Evolutionary conservation across 176 grass and related monocot species (phyloP), one percentile per base, ranked within the genome.

Genomic region (Hsuehochloa calcarea): DNA sequence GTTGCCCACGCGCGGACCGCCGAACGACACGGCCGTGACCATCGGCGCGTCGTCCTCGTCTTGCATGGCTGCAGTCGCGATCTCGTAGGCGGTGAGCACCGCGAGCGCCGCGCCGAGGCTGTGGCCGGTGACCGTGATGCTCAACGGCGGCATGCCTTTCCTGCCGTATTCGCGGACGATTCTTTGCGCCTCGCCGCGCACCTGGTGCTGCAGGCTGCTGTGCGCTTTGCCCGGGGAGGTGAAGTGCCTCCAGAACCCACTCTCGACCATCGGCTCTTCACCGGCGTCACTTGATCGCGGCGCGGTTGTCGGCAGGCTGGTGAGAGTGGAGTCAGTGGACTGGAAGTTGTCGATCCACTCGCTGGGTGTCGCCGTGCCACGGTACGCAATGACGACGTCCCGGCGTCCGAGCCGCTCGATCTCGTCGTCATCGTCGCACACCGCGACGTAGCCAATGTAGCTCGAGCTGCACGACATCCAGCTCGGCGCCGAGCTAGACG

Each of bases 61-160:
- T 46, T 35, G 27, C 14, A 13, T 15, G 14, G 43, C 7, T 0
- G 68, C 4, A 0, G 79, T 83, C 6, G 78, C 44, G 65, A 90
- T 78, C 29, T 90, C 91, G 66, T 93, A 68, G 5, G 85, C 91
- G 17, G 91, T 79, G 65, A 90, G 91, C 54, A 93, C 87, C 0
- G 88, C 91, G 40, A 93, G 85, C 34, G 91, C 91, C 5, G 81
- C 91, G 49, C 88, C 88, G 55, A 93, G 87, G 88, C 88, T 93
- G 85, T 93, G 91, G 13, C 88, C 88, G 26, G 91, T 90, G 20
- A 82, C 19, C 12, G 85, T 93, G 29, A 93, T 26, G 85, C 91
- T 93, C 49, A 90, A 52, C 13, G 67, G 91, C 50, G 70, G 46
- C 80, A 9, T 37, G 63, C 51, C 72, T 0, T 72, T 4, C 2